Base-by-base conservation (phyloP, 2,329 filamentous ascomycete species). In the Botrytis sinoallii region DNA sequence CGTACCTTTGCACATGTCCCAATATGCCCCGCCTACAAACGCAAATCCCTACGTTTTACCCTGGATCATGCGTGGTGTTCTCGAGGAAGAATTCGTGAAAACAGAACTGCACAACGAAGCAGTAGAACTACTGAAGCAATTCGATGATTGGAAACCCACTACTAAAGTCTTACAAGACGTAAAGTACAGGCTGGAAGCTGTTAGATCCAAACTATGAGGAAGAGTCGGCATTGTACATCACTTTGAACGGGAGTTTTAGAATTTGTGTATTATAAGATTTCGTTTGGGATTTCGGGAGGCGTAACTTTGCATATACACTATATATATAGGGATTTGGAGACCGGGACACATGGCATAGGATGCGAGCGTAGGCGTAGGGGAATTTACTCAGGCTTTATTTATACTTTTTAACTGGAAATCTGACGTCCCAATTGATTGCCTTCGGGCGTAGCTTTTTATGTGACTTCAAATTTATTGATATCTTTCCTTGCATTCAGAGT, bases 141-240 rank as follows among this genome's bases (percentile, higher is more conserved):
- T 98, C 82, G 95, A 98, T 81, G 90, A 93, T 71, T 99, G 96
- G 96, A 95, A 92, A 80, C 96, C 96, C 0, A 87, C 86, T 0
- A 97, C 91, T 12, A 99, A 98, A 84, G 93, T 93, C 61, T 84
- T 99, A 74, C 97, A 96, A 84, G 96, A 99, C 83, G 95, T 99
- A 65, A 97, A 97, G 83, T 98, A 97, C 83, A 88, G 96, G 75
- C 85, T 99, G 32, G 96, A 98, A 84, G 95, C 92, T 4, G 93
- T 99, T 63, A 88, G 93, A 79, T 97, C 94, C 66, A 97, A 94
- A 83, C 84, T 98, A 76, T 82, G 74, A 78, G 18, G 32, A 72
- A 42, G 67, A 29, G 10, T 29, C 12, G 48, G 63, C 63, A 25
- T 69, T 60, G 35, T 46, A 55, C 42, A 60, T 35, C 38, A 29